Evolutionary conservation across 2,329 filamentous ascomycete genomes (phyloP).

Genomic region (Botrytis elliptica): DNA sequence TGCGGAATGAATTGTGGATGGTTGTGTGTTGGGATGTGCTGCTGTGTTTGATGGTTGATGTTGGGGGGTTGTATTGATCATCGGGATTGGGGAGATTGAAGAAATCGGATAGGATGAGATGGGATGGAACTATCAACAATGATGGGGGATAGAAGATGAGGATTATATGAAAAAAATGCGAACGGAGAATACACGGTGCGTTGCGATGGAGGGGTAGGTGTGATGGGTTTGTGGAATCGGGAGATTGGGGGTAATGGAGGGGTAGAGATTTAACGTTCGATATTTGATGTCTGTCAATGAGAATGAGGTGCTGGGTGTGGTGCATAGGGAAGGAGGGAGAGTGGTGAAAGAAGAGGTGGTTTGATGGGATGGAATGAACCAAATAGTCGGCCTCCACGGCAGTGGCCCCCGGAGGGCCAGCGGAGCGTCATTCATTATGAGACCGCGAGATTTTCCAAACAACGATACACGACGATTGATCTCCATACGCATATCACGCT

Average conservation of each 20-base stretch:
- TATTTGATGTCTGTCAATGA: not conserved
- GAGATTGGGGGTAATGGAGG: not conserved
- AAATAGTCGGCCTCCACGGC: not conserved
- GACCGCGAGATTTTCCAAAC: not conserved
- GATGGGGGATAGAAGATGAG: too few species aligned
- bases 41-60: not conserved
- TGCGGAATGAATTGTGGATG: not conserved
- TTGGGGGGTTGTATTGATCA: not conserved
- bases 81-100: not conserved
- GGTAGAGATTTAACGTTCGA: not conserved
- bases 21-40: not conserved
- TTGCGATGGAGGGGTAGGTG: not conserved
- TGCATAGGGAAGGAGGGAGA: too few species aligned
- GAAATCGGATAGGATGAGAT: too few species aligned
- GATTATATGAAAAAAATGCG: not conserved
- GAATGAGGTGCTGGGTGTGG: not conserved
- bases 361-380: not conserved
- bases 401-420: not conserved
- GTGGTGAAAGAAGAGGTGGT: not conserved
- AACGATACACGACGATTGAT: not conserved
- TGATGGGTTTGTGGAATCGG: not conserved
- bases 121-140: too few species aligned
- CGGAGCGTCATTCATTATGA: not conserved
- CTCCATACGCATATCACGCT: not conserved
- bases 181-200: not conserved